These are phyloP conservation scores for Scolecobasidium constrictum DNA, from an alignment of 2,329 filamentous ascomycete genomes.

Conservation along the genomic window DNA sequence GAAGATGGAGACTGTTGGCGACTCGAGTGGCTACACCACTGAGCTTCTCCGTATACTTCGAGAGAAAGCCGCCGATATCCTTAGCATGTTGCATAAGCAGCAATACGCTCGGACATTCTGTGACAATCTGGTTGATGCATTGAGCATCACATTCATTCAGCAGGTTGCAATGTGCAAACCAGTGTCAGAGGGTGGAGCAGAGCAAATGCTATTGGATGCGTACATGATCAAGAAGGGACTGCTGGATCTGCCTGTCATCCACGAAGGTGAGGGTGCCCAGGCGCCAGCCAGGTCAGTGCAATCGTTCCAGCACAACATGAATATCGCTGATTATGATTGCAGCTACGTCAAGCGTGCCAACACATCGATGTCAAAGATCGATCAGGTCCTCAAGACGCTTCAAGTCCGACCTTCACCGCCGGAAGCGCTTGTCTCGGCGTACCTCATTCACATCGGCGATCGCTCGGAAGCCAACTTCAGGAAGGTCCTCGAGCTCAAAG, in stretches of 20 bases:
- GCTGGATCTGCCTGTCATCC: constrained; percentile 55
- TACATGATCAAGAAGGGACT: constrained; percentile 79
- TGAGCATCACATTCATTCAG: constrained; percentile 67
- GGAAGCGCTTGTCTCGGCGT: constrained; percentile 91
- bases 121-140: constrained; percentile 85
- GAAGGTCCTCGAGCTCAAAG: constrained; percentile 93
- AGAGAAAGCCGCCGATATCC: constrained; percentile 59
- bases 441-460: constrained; percentile 93
- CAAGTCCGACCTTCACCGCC: constrained; percentile 87
- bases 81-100: constrained; percentile 71
- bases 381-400: constrained; percentile 88
- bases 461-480: constrained; percentile 89
- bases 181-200: constrained; percentile 85
- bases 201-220: constrained; percentile 96
- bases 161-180: constrained; percentile 85
- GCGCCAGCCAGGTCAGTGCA: constrained; percentile 35
- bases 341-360: constrained; percentile 81
- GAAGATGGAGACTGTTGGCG: constrained; percentile 83
- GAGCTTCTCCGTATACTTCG: constrained; percentile 69
- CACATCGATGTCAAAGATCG: constrained; percentile 72
- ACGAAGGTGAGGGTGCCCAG: constrained; percentile 46
- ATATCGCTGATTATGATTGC: constrained; percentile 19
- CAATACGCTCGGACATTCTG: constrained; percentile 93
- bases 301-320: constrained; percentile 17
- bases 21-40: constrained; percentile 85